Base-by-base conservation (phyloP, 2,329 filamentous ascomycete genomes). In the Aspergillus felis region DNA sequence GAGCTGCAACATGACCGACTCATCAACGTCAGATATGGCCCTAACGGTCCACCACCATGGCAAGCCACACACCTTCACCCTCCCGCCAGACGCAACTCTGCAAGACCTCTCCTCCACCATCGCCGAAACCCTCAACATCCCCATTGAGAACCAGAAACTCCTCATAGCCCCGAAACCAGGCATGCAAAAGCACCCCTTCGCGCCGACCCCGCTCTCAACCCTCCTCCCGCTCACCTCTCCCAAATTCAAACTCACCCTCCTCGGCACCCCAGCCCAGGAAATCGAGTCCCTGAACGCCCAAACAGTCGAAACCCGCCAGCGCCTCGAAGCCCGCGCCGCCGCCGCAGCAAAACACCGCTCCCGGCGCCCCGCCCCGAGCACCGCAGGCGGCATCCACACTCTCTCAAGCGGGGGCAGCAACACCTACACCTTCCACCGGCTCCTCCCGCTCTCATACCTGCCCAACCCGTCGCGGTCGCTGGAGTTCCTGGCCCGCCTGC, bases 401-500 rank as follows among this genome's bases (percentile, higher is more conserved):
- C 56, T 72, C 46, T 66, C 61, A 17, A 55, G 66, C 27, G 57
- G 60, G 8, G 67, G 68, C 7, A 60, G 60, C 54, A 93, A 92
- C 74, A 94, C 68, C 58, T 96, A 96, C 77, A 96, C 90, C 0
- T 99, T 99, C 76, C 82, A 87, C 61, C 84, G 85, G 0, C 80
- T 97, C 0, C 83, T 86, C 1, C 90, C 92, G 0, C 82, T 99
- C 0, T 78, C 84, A 0, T 87, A 93, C 66, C 86, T 97, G 0
- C 91, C 92, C 0, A 83, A 88, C 55, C 88, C 92, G 0, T 82
- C 87, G 25, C 86, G 87, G 54, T 90, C 87, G 10, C 81, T 86
- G 4, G 78, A 82, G 0, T 91, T 93, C 65, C 83, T 99, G 2
- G 81, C 89, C 70, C 84, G 89, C 0, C 81, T 99, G 3, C 86